phyloP scores from a whole-genome alignment of 2,329 filamentous ascomycete genomes.

The Trichoderma oligosporum region DNA sequence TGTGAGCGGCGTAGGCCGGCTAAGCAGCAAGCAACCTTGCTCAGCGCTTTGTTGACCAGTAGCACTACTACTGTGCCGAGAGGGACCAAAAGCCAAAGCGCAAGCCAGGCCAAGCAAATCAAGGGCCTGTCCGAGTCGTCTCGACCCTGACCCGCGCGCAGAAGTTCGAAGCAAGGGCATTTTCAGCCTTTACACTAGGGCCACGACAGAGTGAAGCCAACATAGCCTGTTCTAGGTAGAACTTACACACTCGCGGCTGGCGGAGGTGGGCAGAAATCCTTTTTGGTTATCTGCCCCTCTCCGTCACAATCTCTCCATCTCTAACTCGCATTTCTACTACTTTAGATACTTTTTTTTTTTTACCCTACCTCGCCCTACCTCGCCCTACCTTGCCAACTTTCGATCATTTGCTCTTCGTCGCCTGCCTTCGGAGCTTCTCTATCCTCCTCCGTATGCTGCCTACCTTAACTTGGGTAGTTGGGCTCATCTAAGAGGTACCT shows the following conservation, averaged over 20 bases:
- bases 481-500: background rate
- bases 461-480: background rate
- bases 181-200: background rate
- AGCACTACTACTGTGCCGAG: background rate
- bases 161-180: slow-evolving; percentile 8
- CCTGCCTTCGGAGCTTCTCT: background rate
- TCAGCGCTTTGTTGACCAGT: background rate
- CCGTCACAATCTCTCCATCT: background rate
- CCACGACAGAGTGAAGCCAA: background rate
- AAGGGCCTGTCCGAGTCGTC: background rate
- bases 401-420: background rate
- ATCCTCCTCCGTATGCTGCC: background rate
- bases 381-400: no score
- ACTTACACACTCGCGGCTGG: background rate
- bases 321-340: background rate
- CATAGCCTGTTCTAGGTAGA: background rate
- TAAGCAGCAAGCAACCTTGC: background rate
- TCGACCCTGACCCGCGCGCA: background rate
- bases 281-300: background rate
- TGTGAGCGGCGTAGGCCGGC: no score
- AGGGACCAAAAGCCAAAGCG: background rate
- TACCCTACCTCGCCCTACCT: background rate
- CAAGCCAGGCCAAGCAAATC: background rate
- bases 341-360: background rate
- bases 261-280: background rate